Evolutionary conservation across 2,329 filamentous ascomycete species (phyloP), one percentile per base, ranked within the genome.

Genomic region (Pleomassaria siparia): DNA sequence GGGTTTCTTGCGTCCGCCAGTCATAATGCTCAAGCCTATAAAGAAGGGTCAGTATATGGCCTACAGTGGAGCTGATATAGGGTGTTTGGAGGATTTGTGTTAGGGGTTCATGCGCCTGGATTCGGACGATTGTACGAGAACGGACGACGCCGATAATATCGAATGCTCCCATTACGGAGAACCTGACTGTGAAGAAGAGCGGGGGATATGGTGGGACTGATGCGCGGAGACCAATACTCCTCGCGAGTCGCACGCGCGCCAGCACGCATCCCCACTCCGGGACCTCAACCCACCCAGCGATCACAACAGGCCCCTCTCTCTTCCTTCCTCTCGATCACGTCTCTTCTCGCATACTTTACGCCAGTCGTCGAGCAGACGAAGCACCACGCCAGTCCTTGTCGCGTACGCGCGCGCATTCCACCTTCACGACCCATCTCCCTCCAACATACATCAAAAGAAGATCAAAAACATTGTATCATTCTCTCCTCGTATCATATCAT

Each of bases 21-120:
- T 80, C 80, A 66, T 86, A 87, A 36, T 79, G 73, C 50, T 87
- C 84, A 25, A 86, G 76, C 84, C 84, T 86, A 54, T 41, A 47
- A 16, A 20, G 18, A 28, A n/a, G 35, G 8, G 32, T 59, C 21
- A 55, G 54, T 49, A 41, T 50, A 39, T n/a, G 18, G 16, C 10
- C 32, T 46, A 47, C 46, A 47, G 33, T 30, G 24, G 21, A 37
- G n/a, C 39, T 42, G 40, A 26, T 47, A 53, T 50, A 49, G 48
- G 35, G 24, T 32, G 26, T 35, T 18, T 36, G 35, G 13, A 25
- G 44, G 44, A 47, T 44, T 44, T 44, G 39, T 37, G 35, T 37
- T 37, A 16, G 37, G 8, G 37, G 9, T 40, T 40, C 24, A 40
- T 40, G 37, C 37, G 37, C 13, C 18, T 22, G 7, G 10, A 24